Evolutionary conservation across 2,329 filamentous ascomycete species (phyloP).

Genomic region (Exserohilum turcica): DNA sequence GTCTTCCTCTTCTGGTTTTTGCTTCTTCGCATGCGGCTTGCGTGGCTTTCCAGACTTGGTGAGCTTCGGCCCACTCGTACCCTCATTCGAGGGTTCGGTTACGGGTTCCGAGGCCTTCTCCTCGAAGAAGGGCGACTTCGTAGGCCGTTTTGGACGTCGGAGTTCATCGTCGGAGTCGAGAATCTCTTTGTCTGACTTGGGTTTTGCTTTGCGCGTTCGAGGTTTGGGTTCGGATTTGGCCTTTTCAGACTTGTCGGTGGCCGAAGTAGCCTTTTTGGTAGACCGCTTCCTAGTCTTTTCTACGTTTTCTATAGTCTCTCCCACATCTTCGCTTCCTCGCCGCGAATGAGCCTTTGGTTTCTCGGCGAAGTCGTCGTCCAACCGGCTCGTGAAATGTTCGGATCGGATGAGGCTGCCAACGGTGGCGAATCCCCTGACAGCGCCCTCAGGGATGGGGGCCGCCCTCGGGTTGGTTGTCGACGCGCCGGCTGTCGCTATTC

Average conservation of each 20-base stretch:
- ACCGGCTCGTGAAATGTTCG: slow-evolving; percentile 30
- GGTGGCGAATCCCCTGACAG: slow-evolving; percentile 42
- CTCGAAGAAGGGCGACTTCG: slow-evolving; percentile 30
- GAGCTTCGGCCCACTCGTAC: slow-evolving; percentile 17
- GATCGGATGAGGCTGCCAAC: slow-evolving; percentile 41
- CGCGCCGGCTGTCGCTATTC: slow-evolving; percentile 26
- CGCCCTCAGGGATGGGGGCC: slow-evolving; percentile 31
- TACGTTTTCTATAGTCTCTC: not conserved
- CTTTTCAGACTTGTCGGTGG: slow-evolving; percentile 17
- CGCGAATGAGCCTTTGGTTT: slow-evolving; percentile 11
- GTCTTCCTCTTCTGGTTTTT: slow-evolving; percentile 12
- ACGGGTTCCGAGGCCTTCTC: slow-evolving; percentile 10
- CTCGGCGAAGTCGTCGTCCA: slow-evolving; percentile 16
- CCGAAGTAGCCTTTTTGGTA: slow-evolving; percentile 14
- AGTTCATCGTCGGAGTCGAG: slow-evolving; percentile 22
- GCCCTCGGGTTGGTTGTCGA: slow-evolving; percentile 36
- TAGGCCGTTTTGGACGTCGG: slow-evolving; percentile 18
- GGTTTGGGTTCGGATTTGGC: slow-evolving; percentile 34
- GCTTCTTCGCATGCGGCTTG: slow-evolving; percentile 41
- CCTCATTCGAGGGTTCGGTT: slow-evolving; percentile 7
- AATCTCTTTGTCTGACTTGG: slow-evolving; percentile 26
- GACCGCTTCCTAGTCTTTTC: slow-evolving; percentile 28
- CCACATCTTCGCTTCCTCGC: not conserved
- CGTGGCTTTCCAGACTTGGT: slow-evolving; percentile 34
- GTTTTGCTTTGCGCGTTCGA: slow-evolving; percentile 34